phyloP scores from a whole-genome alignment of 1,284 basidiomycete species.

The Sanghuangporus sanghuang region DNA sequence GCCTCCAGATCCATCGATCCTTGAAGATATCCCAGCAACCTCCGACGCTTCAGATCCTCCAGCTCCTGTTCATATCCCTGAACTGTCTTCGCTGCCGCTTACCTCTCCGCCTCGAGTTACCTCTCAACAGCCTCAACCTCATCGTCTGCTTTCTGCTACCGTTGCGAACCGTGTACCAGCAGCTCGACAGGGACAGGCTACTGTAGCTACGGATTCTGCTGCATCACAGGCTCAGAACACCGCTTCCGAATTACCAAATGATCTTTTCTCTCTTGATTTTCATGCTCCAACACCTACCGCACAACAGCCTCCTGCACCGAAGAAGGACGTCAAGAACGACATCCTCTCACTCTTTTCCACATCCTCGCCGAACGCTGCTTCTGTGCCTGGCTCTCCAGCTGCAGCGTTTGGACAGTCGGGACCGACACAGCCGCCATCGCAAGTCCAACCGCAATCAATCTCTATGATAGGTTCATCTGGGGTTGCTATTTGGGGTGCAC shows the following conservation, averaged over 20 bases:
- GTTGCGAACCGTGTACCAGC: conserved; percentile 20
- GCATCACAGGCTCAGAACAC: conserved; percentile 21
- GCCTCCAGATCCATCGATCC: conserved; percentile 76
- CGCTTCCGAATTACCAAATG: conserved; percentile 39
- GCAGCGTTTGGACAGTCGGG: conserved; percentile 24
- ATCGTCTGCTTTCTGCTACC: conserved; percentile 46
- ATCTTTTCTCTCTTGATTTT: conserved; percentile 86
- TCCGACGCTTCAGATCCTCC: conserved; percentile 19
- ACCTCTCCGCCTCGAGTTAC: conserved; percentile 29
- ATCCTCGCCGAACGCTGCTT: conserved; percentile 31
- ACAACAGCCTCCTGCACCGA: conserved; percentile 32
- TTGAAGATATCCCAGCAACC: conserved; percentile 48
- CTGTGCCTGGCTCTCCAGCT: conserved; percentile 21
- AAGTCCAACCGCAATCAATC: conserved; percentile 28
- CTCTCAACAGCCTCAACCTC: conserved; percentile 46
- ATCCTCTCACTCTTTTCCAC: conserved; percentile 83
- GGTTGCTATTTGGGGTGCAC: conserved; percentile 58
- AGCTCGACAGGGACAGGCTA: conserved; percentile 18
- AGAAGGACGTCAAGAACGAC: conserved; percentile 78
- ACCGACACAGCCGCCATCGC: conserved; percentile 22
- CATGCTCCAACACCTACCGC: conserved; percentile 44
- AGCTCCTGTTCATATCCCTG: conserved; percentile 22
- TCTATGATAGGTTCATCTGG: conserved; percentile 57
- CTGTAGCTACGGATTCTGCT: conserved; percentile 25
- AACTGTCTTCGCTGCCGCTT: conserved; percentile 23